Conservation (phyloP, 2,329 filamentous ascomycete genomes). For the Emergomyces orientalis region DNA sequence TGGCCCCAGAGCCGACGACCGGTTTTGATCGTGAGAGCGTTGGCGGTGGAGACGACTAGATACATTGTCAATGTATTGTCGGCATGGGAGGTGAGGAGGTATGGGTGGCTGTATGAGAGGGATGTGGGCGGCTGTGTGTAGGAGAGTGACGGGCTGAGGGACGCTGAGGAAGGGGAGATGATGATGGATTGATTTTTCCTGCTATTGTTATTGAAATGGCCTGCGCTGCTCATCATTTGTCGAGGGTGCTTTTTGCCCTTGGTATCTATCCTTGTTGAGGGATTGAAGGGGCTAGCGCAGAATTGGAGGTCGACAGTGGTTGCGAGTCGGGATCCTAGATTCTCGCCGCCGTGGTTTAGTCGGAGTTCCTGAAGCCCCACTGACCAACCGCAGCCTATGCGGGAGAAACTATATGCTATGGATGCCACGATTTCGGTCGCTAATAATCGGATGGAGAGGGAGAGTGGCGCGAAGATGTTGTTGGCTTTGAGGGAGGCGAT, state of each 20-base stretch:
- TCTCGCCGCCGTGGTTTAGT: conserved; percentile 44
- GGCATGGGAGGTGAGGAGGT: conserved; percentile 70
- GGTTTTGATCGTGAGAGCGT: conserved; percentile 56
- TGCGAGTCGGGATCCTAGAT: conserved; percentile 30
- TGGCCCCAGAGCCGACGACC: conserved; percentile 81
- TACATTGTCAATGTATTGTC: conserved; percentile 84
- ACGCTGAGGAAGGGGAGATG: neutral
- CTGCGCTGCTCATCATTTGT: conserved; percentile 1
- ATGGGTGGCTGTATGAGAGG: conserved; percentile 70
- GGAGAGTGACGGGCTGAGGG: conserved; percentile 6
- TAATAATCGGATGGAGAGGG: conserved; percentile 68
- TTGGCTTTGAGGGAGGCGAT: conserved; percentile 73
- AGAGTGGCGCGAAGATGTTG: conserved; percentile 66
- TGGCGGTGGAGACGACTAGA: conserved; percentile 63
- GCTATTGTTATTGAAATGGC: neutral
- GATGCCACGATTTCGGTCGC: conserved; percentile 61
- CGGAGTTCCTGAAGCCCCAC: conserved; percentile 85
- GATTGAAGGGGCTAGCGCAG: conserved; percentile 18
- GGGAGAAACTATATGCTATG: conserved; percentile 76
- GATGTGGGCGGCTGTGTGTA: conserved; percentile 45
- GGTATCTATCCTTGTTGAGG: conserved; percentile 10
- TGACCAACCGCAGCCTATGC: conserved; percentile 70
- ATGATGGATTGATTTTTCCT: neutral
- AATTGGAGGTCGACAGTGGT: conserved; percentile 34
- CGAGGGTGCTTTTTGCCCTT: neutral